Percentiles rank a stretch among this genome's conserved stretches.
Evolutionary conservation across 2,329 filamentous ascomycete genomes (phyloP).

Genomic region (Botryotinia calthae): DNA sequence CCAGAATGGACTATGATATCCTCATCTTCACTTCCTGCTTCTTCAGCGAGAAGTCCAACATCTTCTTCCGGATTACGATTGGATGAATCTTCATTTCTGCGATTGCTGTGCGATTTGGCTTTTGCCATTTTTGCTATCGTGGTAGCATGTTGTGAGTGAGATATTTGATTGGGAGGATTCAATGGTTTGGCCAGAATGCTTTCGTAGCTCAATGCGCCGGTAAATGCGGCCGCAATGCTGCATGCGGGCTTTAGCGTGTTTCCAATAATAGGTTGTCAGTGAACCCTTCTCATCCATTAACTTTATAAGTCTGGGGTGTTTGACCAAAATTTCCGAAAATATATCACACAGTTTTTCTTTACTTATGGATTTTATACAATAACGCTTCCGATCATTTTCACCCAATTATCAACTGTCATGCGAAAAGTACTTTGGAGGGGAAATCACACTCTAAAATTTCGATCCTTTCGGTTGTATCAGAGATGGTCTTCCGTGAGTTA

Average conservation of each 20-base stretch:
- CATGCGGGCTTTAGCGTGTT: constrained; percentile 2
- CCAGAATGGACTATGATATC: constrained; percentile 35
- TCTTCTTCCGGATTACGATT: constrained; percentile 40
- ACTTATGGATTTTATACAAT: background rate
- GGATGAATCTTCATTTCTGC: constrained; percentile 31
- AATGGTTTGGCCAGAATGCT: constrained; percentile 4
- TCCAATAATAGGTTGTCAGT: background rate
- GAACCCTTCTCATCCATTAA: background rate
- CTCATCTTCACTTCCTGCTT: constrained; percentile 35
- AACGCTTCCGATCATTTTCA: background rate
- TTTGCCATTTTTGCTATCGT: constrained; percentile 45
- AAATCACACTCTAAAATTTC: background rate
- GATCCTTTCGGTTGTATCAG: background rate
- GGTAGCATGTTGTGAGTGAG: constrained; percentile 41
- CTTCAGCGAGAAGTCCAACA: constrained; percentile 41
- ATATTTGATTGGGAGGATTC: background rate
- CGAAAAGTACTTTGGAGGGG: background rate
- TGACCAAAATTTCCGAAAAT: background rate
- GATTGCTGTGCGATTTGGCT: constrained; percentile 40
- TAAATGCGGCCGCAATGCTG: constrained; percentile 9
- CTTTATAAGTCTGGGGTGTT: background rate
- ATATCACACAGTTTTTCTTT: background rate
- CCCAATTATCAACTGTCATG: background rate
- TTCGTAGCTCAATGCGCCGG: background rate
- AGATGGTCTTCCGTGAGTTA: background rate